A percentile compares a stretch with the other conserved stretches of the same genome.
Evolutionary conservation across 192 early-diverging fungal species (phyloP).

Genomic region (Coemansia sp.): DNA sequence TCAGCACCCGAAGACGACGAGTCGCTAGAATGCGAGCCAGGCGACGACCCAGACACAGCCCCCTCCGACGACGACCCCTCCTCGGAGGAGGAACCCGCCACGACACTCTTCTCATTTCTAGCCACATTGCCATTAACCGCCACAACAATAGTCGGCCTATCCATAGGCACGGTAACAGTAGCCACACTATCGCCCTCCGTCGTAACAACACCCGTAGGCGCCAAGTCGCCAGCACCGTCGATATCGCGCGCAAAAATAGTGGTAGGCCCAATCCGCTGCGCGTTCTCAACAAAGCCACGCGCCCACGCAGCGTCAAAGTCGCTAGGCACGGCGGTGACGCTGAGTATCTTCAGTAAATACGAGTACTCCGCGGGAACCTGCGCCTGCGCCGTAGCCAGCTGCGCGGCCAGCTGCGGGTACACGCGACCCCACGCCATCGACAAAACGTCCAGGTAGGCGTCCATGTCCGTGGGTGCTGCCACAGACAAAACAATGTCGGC

Average conservation of each 20-base stretch:
- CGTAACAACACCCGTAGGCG: conserved; percentile 18
- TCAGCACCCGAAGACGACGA: not conserved
- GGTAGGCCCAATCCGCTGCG: conserved; percentile 32
- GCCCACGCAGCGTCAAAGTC: conserved; percentile 32
- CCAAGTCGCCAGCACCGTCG: conserved; percentile 20
- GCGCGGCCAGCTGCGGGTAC: conserved; percentile 23
- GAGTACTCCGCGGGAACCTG: conserved; percentile 44
- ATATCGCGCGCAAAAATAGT: conserved; percentile 32
- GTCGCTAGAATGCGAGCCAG: not conserved
- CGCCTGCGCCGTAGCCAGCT: conserved; percentile 18
- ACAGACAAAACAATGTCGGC: conserved; percentile 47
- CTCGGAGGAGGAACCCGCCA: not conserved
- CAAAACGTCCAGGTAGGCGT: conserved; percentile 29
- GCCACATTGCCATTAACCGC: conserved; percentile 41
- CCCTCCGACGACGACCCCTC: not conserved
- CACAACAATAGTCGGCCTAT: conserved; percentile 33
- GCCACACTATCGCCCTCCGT: conserved; percentile 28
- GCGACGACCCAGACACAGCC: not conserved
- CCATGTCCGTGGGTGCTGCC: conserved; percentile 23
- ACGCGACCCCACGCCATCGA: conserved; percentile 40
- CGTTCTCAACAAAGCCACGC: conserved; percentile 21
- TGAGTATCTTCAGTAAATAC: conserved; percentile 26
- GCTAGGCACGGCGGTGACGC: conserved; percentile 26
- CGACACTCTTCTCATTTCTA: not conserved
- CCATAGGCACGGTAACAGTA: conserved; percentile 11